These are phyloP conservation scores for Aspergillus luchuensis DNA, from an alignment of 2,329 filamentous ascomycete species.

Conservation along the genomic window DNA sequence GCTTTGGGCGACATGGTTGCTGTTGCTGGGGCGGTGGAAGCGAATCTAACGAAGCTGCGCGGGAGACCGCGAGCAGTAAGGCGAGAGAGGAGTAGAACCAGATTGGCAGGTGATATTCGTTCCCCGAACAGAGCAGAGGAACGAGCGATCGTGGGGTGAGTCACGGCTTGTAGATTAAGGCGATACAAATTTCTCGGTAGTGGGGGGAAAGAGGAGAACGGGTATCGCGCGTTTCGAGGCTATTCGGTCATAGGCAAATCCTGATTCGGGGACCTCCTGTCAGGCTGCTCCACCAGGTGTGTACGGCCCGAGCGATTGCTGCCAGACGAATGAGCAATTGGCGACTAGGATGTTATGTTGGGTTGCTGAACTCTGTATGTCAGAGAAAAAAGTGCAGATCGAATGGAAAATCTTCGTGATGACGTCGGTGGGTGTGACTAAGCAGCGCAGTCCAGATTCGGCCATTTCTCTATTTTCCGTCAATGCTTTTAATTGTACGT, in stretches of 20 bases:
- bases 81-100: constrained; percentile 29
- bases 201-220: not conserved
- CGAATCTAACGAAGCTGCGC: constrained; percentile 30
- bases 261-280: not conserved
- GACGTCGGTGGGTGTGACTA: constrained; percentile 23
- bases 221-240: not conserved
- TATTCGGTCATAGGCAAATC: not conserved
- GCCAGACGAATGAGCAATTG: not conserved
- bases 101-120: constrained; percentile 23
- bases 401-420: constrained; percentile 21
- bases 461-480: not conserved
- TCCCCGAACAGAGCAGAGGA: constrained; percentile 3
- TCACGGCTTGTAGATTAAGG: not conserved
- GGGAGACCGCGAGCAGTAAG: constrained; percentile 33
- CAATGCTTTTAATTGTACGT: no score
- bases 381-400: not conserved
- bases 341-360: not conserved
- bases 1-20: constrained; percentile 25
- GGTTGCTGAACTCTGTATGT: not conserved
- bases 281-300: not conserved
- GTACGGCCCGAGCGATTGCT: not conserved
- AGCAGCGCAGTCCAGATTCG: constrained; percentile 9
- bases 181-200: constrained; percentile 1
- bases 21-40: constrained; percentile 24
- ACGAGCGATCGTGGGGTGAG: not conserved